A percentile compares a stretch with the other conserved stretches of the same genome.
phyloP scores from a whole-genome alignment of 2,329 filamentous ascomycete genomes.

The Epichloe hybrida region DNA sequence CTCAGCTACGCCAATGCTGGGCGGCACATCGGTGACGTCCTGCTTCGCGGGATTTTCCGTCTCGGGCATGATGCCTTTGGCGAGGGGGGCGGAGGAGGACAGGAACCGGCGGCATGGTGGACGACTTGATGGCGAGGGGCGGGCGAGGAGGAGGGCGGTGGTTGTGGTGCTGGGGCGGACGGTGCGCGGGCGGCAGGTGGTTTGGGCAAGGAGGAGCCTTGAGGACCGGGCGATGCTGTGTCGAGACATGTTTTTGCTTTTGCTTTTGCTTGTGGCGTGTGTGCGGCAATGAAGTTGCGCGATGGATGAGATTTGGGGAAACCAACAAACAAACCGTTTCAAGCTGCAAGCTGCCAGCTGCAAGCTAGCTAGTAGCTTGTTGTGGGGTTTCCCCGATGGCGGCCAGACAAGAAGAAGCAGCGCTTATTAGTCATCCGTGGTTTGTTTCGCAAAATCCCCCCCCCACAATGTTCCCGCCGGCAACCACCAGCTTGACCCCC shows the following conservation, averaged over 20 bases:
- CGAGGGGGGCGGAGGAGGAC: conserved; percentile 14
- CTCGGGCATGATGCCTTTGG: conserved; percentile 45
- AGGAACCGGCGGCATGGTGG: conserved; percentile 12
- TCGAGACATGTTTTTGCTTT: conserved; percentile 16
- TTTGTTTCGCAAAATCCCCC: not conserved
- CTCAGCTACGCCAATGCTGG: conserved; percentile 39
- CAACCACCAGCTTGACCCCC: not conserved
- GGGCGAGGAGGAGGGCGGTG: not conserved
- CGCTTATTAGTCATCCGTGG: too few relatives aligned
- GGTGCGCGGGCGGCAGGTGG: conserved; percentile 15
- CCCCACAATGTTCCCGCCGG: too few relatives aligned
- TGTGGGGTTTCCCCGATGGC: too few relatives aligned
- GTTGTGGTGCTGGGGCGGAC: conserved; percentile 10
- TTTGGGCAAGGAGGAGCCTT: conserved; percentile 22
- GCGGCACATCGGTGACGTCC: conserved; percentile 22
- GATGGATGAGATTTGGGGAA: not conserved
- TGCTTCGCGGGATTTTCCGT: conserved; percentile 38
- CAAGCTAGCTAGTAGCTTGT: too few relatives aligned
- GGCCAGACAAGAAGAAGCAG: too few relatives aligned
- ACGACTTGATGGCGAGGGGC: not conserved
- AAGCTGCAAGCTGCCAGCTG: too few relatives aligned
- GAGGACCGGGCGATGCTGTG: conserved; percentile 23
- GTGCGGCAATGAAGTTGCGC: not conserved
- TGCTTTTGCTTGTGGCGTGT: not conserved
- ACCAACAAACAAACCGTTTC: too few relatives aligned